Conservation (phyloP, 441 rosid genomes). For the Gossypium schwendimanii region DNA sequence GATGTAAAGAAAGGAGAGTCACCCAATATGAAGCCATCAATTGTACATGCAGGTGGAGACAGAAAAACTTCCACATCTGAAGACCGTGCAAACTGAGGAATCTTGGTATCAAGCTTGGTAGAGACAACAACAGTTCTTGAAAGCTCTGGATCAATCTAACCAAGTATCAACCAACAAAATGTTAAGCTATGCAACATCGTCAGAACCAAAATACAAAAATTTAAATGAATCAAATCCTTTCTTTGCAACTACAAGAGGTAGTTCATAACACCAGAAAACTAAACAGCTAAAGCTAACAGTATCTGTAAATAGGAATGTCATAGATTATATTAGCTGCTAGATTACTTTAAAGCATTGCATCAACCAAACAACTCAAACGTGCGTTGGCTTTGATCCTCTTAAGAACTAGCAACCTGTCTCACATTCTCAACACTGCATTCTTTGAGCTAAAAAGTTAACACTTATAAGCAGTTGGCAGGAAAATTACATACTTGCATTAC, state of each 20-base stretch:
- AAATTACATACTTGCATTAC: constrained; percentile 81
- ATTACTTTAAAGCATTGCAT: neutral
- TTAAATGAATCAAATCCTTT: neutral
- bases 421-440: neutral
- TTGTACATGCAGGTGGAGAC: constrained; percentile 76
- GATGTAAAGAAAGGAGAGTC: constrained; percentile 93
- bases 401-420: neutral
- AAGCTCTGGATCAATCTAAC: constrained; percentile 93
- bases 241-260: neutral
- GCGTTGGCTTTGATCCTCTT: neutral
- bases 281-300: neutral
- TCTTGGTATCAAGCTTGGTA: constrained; percentile 90
- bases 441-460: constrained; percentile 2
- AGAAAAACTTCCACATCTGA: constrained; percentile 94
- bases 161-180: constrained; percentile 13
- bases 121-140: constrained; percentile 82
- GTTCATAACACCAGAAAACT: neutral
- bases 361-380: neutral
- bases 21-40: constrained; percentile 82
- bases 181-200: constrained; percentile 9
- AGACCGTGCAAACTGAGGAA: constrained; percentile 85
- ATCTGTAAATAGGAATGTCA: neutral
- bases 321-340: neutral
- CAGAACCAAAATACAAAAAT: neutral
- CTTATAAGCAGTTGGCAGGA: neutral